A percentile compares a stretch with the other conserved stretches of the same genome.
Evolutionary conservation across 164 flowering plant genomes (phyloP).

Genomic region (Warburgia ugandensis): DNA sequence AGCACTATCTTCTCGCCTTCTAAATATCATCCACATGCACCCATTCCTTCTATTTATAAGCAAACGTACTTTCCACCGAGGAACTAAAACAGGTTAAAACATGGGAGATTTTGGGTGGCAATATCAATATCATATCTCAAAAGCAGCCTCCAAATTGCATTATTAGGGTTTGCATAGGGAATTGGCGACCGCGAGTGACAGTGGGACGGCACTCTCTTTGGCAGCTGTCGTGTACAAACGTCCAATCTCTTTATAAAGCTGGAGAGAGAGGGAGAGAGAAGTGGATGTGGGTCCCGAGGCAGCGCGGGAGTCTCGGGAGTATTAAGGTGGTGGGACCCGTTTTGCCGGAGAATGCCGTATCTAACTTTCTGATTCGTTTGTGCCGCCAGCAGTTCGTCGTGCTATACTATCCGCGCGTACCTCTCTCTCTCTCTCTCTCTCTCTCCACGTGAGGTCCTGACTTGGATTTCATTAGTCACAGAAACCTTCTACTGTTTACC

Average conservation of each 20-base stretch:
- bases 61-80: no score
- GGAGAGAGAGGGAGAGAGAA: neutral
- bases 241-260: slow-evolving; percentile 5
- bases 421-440: neutral
- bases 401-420: neutral
- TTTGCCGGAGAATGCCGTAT: neutral
- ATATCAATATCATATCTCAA: neutral
- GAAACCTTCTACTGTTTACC: neutral
- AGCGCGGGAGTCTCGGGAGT: slow-evolving; percentile 9
- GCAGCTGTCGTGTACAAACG: slow-evolving; percentile 5
- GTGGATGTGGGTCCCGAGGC: neutral
- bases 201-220: neutral
- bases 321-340: slow-evolving; percentile 3
- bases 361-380: neutral
- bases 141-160: slow-evolving; percentile 3
- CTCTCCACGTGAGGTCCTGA: slow-evolving; percentile 7
- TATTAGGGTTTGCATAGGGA: slow-evolving; percentile 6
- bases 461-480: neutral
- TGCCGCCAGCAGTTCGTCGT: neutral
- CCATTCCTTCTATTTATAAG: no score
- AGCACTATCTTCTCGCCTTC: no score
- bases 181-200: slow-evolving; percentile 1
- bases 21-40: no score
- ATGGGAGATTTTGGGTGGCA: neutral
- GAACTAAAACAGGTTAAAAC: no score